Base-by-base conservation (phyloP, 2,329 filamentous ascomycete species). In the Xylariaceae sp. region DNA sequence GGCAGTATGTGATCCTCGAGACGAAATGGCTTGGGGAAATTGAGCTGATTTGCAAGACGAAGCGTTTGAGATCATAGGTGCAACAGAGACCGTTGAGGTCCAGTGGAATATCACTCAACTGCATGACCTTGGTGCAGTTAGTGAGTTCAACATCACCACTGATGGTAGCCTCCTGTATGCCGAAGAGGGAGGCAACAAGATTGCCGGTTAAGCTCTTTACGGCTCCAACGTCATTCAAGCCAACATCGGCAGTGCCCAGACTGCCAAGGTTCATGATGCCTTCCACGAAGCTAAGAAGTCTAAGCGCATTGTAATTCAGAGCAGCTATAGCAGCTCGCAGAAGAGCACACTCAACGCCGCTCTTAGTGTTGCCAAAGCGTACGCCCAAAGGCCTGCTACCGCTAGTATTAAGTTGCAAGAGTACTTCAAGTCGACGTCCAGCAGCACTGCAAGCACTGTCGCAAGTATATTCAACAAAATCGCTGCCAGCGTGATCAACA, bases 1-100 rank as follows among this genome's bases (percentile, higher is more conserved):
- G 74, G 73, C 34, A 69, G 78, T 77, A 73, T 64, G 73, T 70
- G 17, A 21, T 17, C 31, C 7, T 19, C 19, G 24, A 34, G 1
- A 17, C 11, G 6, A 31, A 11, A 11, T 21, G 7, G 16, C 4
- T 3, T 39, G 2, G 6, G 8, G 12, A 23, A 31, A 33, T 24
- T 28, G 2, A 4, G 24, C 26, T 56, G 39, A 56, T 9, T 29
- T 50, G 12, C 29, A 56, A 45, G 53, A 56, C 14, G 19, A 28
- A 31, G 45, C 45, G 6, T 56, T 56, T 24, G 37, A 56, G 12
- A 39, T 39, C 3, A 56, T 56, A 8, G 17, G 39, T 6, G 45
- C 45, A 3, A 50, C 50, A 19, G 37, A 56, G 39, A 50, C 53
- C 26, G 5, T 50, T 7, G 29, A 56, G 23, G 31, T 45, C 19